Conservation (phyloP, 2,329 filamentous ascomycete species). For the Colletotrichum orbiculare region DNA sequence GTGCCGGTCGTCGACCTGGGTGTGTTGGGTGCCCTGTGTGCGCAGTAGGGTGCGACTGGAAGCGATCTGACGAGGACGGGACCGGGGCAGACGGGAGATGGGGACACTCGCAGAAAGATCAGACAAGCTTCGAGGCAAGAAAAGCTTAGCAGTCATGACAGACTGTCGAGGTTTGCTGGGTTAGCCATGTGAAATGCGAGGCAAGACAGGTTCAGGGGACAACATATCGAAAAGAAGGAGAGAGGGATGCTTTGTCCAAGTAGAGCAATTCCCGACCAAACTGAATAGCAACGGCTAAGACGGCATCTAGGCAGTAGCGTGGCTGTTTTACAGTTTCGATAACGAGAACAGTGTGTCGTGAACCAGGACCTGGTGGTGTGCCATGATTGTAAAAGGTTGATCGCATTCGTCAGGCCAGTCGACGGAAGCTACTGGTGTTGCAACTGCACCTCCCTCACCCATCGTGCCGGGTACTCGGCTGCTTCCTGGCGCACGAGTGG, state of each 20-base stretch:
- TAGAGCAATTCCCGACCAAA: slow-evolving; percentile 13
- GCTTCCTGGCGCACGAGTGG: too few relatives aligned
- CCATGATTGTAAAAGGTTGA: neutral
- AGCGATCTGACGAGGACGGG: slow-evolving; percentile 6
- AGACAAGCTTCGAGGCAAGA: slow-evolving; percentile 36
- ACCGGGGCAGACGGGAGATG: slow-evolving; percentile 17
- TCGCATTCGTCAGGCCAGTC: too few relatives aligned
- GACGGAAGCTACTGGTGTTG: too few relatives aligned
- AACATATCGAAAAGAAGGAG: too few relatives aligned
- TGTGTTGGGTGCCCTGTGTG: neutral
- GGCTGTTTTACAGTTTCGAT: slow-evolving; percentile 10
- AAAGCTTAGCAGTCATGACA: slow-evolving; percentile 35
- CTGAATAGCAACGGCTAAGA: slow-evolving; percentile 17
- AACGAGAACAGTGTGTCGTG: slow-evolving; percentile 16
- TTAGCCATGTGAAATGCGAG: slow-evolving; percentile 9
- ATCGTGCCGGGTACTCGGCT: too few relatives aligned
- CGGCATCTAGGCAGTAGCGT: slow-evolving; percentile 14
- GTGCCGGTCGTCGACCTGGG: too few relatives aligned
- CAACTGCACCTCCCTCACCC: too few relatives aligned
- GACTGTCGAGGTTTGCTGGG: slow-evolving; percentile 13
- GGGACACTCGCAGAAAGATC: slow-evolving; percentile 24
- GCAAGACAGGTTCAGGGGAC: neutral
- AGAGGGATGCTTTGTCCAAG: too few relatives aligned
- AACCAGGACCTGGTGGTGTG: neutral
- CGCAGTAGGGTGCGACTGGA: neutral